Evolutionary conservation across 1,284 basidiomycete genomes (phyloP).

Genomic region (Lignosus rhinocerotis): DNA sequence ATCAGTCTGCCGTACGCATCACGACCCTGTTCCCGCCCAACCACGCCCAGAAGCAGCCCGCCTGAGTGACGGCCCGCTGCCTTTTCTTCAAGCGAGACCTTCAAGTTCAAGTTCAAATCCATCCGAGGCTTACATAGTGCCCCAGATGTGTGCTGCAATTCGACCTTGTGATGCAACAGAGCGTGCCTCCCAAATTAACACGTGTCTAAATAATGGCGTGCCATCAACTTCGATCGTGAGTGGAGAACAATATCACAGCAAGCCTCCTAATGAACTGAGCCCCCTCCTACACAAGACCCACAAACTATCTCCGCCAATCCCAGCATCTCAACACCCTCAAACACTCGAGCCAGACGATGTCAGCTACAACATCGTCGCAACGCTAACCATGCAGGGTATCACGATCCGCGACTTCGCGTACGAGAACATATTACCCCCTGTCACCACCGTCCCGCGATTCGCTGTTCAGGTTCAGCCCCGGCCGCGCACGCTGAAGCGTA

Average conservation of each 20-base stretch:
- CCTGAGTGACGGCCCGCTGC: constrained; percentile 13
- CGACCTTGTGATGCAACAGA: neutral
- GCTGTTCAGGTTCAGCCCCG: constrained; percentile 48
- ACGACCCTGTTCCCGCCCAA: constrained; percentile 8
- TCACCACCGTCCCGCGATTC: constrained; percentile 47
- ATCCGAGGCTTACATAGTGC: constrained; percentile 1
- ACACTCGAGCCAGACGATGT: neutral
- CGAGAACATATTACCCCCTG: constrained; percentile 61
- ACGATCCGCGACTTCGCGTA: constrained; percentile 75
- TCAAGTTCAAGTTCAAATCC: neutral
- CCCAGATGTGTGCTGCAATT: constrained; percentile 19
- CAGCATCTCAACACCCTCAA: constrained; percentile 15
- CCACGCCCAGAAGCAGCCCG: constrained; percentile 9
- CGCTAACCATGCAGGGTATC: constrained; percentile 49
- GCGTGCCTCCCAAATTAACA: neutral
- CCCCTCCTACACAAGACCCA: constrained; percentile 1
- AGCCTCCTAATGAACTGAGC: constrained; percentile 4
- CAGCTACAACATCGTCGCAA: constrained; percentile 2
- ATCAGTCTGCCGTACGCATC: constrained; percentile 12
- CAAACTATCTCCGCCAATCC: constrained; percentile 3
- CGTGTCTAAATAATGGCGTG: constrained; percentile 3
- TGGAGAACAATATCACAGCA: constrained; percentile 4
- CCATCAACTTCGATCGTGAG: constrained; percentile 14
- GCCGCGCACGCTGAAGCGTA: constrained; percentile 40
- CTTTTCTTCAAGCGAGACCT: neutral